These are phyloP conservation scores for Calonectria leucothoes DNA, from an alignment of 2,329 filamentous ascomycete genomes.

Conservation along the genomic window DNA sequence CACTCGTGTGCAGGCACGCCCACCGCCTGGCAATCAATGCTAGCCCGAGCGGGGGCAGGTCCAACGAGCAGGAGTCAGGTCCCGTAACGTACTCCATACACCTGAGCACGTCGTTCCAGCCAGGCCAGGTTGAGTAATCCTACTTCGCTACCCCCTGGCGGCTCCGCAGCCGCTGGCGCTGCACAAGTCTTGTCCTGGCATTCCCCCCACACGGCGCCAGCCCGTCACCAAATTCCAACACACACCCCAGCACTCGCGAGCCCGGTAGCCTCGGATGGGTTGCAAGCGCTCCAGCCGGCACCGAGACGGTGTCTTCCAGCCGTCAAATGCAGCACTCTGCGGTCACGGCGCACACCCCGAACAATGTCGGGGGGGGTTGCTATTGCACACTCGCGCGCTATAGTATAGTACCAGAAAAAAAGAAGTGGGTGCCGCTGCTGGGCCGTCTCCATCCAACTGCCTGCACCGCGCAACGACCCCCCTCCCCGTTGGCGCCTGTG, in stretches of 20 bases:
- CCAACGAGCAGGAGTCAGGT: background rate
- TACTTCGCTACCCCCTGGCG: slow-evolving; percentile 2
- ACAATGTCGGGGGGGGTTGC: background rate
- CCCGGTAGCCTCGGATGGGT: background rate
- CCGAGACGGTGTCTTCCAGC: background rate
- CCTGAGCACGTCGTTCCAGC: slow-evolving; percentile 5
- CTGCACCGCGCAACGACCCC: background rate
- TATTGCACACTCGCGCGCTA: background rate
- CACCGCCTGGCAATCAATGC: background rate
- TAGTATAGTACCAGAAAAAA: background rate
- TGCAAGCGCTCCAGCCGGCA: slow-evolving; percentile 4
- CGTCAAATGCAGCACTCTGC: background rate
- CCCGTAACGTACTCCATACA: background rate
- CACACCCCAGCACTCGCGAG: background rate
- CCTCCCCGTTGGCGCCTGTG: background rate
- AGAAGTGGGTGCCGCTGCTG: background rate
- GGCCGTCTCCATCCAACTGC: background rate
- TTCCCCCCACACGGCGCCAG: background rate
- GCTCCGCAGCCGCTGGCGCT: background rate
- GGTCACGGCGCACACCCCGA: background rate
- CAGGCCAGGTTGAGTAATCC: background rate
- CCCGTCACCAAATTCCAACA: background rate
- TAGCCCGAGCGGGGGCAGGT: background rate
- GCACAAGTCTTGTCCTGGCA: background rate
- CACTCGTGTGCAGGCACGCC: background rate